Evolutionary conservation across 768 basidiomycete species (phyloP).

Genomic region (Tricholoma hemisulphureum): DNA sequence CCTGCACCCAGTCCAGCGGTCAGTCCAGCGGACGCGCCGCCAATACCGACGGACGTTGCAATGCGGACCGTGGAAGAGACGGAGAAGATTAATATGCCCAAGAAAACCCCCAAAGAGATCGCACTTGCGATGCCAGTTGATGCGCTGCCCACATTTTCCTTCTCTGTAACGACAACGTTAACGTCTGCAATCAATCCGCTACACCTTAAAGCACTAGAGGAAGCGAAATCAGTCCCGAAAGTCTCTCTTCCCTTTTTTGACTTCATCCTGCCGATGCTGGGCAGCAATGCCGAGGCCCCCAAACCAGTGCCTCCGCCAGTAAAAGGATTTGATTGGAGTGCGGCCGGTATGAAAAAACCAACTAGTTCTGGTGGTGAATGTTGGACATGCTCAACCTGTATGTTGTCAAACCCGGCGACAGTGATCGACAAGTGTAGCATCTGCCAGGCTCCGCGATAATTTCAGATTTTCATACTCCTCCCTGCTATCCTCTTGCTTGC

Average conservation of each 20-base stretch:
- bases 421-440: conserved; percentile 44
- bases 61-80: not conserved
- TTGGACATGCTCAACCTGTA: conserved; percentile 64
- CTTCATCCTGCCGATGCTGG: conserved; percentile 20
- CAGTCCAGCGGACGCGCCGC: conserved; percentile 6
- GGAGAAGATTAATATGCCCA: not conserved
- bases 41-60: not conserved
- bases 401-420: conserved; percentile 45
- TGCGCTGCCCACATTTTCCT: conserved; percentile 38
- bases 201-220: conserved; percentile 29
- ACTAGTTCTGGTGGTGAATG: conserved; percentile 20
- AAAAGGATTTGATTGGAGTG: conserved; percentile 58
- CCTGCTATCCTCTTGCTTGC: not conserved
- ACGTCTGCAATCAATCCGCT: conserved; percentile 18
- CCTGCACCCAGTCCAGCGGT: conserved; percentile 13
- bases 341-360: conserved; percentile 56
- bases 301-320: conserved; percentile 17
- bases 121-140: conserved; percentile 27
- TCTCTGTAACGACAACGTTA: conserved; percentile 28
- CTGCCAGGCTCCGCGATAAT: conserved; percentile 42
- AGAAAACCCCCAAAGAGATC: conserved; percentile 21
- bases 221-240: conserved; percentile 39
- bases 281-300: not conserved
- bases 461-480: not conserved
- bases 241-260: conserved; percentile 48